Base-by-base conservation (phyloP, 2,329 filamentous ascomycete genomes). In the Arthroderma uncinatum region DNA sequence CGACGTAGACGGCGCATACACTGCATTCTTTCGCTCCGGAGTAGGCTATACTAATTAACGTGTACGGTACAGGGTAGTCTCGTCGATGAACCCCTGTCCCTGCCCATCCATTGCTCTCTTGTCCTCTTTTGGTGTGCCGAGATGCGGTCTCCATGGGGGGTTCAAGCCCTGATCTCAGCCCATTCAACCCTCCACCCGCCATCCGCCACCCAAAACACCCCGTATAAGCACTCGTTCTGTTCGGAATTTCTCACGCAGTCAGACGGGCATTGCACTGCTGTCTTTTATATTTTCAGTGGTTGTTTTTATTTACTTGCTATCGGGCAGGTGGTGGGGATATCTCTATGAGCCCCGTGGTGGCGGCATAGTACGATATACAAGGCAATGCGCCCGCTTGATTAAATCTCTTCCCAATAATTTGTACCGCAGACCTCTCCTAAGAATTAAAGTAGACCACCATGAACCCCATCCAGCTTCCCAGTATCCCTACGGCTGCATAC, bases 381-480 rank as follows among this genome's bases (percentile, higher is more conserved):
- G 28, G 33, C 48, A 33, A 10, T 30, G 3, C 7, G 28, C 7
- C 28, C 7, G 28, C 3, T 30, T 30, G 28, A 30, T 30, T 30
- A 30, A 30, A 30, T 50, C 25, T 16, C 47, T 50, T 14, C 21
- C 19, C 16, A 21, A 39, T 54, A 21, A 14, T n/a, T n/a, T 39
- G 6, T 12, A 3, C 10, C 23, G 7, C 12, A 25, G 9, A 21
- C 40, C 14, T 10, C 40, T 21, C 8, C 39, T 55, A 55, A n/a
- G 59, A 70, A n/a, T 75, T 79, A 65, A 96, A 91, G 73, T 92
- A 97, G 54, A 97, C 90, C 33, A 95, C 87, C 75, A 91, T 82
- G 70, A 95, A 96, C 8, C 93, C 91, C 40, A 96, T 66, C 92
- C 92, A 97, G 73, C 93, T 97, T 2, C 89, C 90, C 16, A 96